These are phyloP conservation scores for Pisolithus sp. DNA, from an alignment of 768 basidiomycete genomes.

Conservation along the genomic window DNA sequence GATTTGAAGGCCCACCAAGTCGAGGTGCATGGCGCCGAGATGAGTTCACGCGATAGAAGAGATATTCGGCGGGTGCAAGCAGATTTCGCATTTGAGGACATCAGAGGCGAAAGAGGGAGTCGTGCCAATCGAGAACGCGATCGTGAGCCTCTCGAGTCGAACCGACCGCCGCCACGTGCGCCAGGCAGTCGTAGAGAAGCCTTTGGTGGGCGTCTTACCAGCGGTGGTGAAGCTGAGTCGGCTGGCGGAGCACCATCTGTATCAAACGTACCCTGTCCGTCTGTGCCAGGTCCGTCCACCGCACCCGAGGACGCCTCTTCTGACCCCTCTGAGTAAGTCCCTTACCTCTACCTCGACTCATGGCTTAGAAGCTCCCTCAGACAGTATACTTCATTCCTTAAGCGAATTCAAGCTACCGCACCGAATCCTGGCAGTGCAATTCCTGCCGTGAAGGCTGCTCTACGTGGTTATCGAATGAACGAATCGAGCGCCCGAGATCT, in stretches of 20 bases:
- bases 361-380: conserved; percentile 31
- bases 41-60: conserved; percentile 63
- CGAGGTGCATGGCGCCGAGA: conserved; percentile 69
- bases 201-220: conserved; percentile 56
- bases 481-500: conserved; percentile 82
- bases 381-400: conserved; percentile 58
- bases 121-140: conserved; percentile 48
- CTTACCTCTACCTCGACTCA: neutral
- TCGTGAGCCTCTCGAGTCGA: conserved; percentile 34
- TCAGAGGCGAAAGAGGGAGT: conserved; percentile 35
- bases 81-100: conserved; percentile 62
- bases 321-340: conserved; percentile 45
- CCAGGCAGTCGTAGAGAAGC: conserved; percentile 50
- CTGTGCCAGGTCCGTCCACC: conserved; percentile 28
- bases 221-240: conserved; percentile 19
- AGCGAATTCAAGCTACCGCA: conserved; percentile 54
- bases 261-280: conserved; percentile 19
- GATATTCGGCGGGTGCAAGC: conserved; percentile 64
- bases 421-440: conserved; percentile 52
- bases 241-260: conserved; percentile 10
- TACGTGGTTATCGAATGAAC: conserved; percentile 68
- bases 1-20: conserved; percentile 93
- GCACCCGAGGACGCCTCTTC: conserved; percentile 44
- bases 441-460: conserved; percentile 63
- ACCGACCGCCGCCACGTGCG: conserved; percentile 17